Evolutionary conservation across 208 protist genomes (phyloP), one percentile per base, ranked within the genome.

Genomic region (Leishmania turanica): DNA sequence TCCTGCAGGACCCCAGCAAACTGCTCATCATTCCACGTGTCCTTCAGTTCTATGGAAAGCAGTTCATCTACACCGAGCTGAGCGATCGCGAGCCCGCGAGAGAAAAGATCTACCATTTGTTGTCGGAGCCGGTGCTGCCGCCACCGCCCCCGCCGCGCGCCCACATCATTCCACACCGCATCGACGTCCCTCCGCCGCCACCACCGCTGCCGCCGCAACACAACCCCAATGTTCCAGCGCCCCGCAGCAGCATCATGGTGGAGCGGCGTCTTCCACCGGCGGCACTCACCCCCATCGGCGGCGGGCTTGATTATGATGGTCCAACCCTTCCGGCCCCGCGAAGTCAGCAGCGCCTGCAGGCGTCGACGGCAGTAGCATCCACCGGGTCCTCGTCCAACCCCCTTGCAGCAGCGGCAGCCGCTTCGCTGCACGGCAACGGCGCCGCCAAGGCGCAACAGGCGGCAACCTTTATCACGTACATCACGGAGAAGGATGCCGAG

Each of bases 41-140:
- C n/a, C 75, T 94, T 2, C 88, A 95, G 72, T 96, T 96, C 84
- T 88, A 90, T 79, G 85, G 85, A 8, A 87, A 88, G 45, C 77
- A 92, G n/a, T 87, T 93, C 53, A 93, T 96, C 71, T 88, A 88
- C 82, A 87, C 81, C 3, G 86, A 91, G 60, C 81, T 95, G 1
- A 96, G 92, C 75, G 88, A 93, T 65, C 87, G 83, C 31, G 80
- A 88, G 74, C 93, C 93, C 42, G 54, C 60, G 42, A 83, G 81
- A 37, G 81, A 82, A 68, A 84, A 84, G 64, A 34, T 81, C 2
- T 83, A 88, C 75, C 64, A 72, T 34, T 76, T 89, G 3, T 31
- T 78, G 53, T 73, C 72, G 45, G 70, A 80, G 7, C 51, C 81
- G 2, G 62, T 42, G 7, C 62, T 77, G 62, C 82, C 80, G 37